phyloP scores from a whole-genome alignment of 208 protist genomes.

The Trypanosoma rangeli region DNA sequence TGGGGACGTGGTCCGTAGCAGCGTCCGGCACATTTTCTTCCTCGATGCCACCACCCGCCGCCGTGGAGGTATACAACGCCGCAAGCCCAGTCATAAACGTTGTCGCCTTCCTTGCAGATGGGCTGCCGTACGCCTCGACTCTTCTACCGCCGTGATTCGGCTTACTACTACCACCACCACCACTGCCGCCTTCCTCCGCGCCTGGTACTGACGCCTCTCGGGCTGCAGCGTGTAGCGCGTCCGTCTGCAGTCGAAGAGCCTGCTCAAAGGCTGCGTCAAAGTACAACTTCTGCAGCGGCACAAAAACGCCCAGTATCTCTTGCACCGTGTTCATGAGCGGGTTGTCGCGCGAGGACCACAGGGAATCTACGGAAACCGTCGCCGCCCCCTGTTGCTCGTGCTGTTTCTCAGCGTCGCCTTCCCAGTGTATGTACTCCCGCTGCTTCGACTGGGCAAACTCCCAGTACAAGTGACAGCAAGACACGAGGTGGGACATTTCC shows the following conservation, averaged over 20 bases:
- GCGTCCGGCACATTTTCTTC: slow-evolving; percentile 21
- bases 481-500: slow-evolving; percentile 85
- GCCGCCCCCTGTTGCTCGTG: slow-evolving; percentile 1
- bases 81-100: slow-evolving; percentile 66
- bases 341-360: slow-evolving; percentile 33
- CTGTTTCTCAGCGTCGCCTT: slow-evolving; percentile 1
- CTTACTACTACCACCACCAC: neutral
- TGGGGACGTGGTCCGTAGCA: slow-evolving; percentile 27
- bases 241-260: slow-evolving; percentile 63
- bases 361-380: slow-evolving; percentile 13
- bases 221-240: slow-evolving; percentile 31
- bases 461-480: slow-evolving; percentile 85
- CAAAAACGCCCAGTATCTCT: slow-evolving; percentile 74
- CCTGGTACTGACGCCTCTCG: neutral
- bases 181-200: slow-evolving; percentile 1
- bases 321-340: slow-evolving; percentile 70
- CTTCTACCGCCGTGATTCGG: slow-evolving; percentile 9
- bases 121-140: neutral
- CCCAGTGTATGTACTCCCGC: slow-evolving; percentile 35
- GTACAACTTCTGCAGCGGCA: slow-evolving; percentile 78
- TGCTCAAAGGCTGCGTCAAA: slow-evolving; percentile 75
- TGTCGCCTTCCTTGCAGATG: slow-evolving; percentile 28
- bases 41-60: slow-evolving; percentile 21
- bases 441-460: slow-evolving; percentile 63
- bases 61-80: slow-evolving; percentile 52